These are phyloP conservation scores for Parasarocladium wereldwijsianum DNA, from an alignment of 2,329 filamentous ascomycete species.

Conservation along the genomic window DNA sequence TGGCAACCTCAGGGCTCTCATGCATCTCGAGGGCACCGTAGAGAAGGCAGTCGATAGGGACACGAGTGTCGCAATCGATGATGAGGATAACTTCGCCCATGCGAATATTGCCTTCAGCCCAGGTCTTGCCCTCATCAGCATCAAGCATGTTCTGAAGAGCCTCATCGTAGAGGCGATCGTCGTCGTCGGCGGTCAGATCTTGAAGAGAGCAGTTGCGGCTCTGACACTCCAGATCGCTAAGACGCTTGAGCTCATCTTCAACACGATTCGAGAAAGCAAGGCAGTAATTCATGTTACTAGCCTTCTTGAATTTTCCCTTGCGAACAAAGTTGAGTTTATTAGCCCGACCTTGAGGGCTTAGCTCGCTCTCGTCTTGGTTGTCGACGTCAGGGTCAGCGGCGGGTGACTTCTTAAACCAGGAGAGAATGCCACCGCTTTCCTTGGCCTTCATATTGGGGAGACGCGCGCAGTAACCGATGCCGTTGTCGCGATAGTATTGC, in stretches of 20 bases:
- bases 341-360: conserved; percentile 10
- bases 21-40: conserved; percentile 62
- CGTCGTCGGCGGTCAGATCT: conserved; percentile 23
- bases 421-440: conserved; percentile 30
- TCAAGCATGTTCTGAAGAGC: conserved; percentile 31
- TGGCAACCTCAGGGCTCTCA: conserved; percentile 52
- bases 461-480: conserved; percentile 33
- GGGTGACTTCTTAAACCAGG: conserved; percentile 24
- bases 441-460: conserved; percentile 24
- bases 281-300: conserved; percentile 64
- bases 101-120: conserved; percentile 46
- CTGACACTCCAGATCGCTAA: conserved; percentile 14
- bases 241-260: conserved; percentile 38
- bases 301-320: conserved; percentile 56
- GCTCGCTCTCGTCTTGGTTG: conserved; percentile 18
- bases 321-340: conserved; percentile 32
- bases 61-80: conserved; percentile 54
- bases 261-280: conserved; percentile 46
- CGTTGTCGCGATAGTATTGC: conserved; percentile 34
- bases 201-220: conserved; percentile 16
- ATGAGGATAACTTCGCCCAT: conserved; percentile 51
- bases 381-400: neutral
- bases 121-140: conserved; percentile 28
- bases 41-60: conserved; percentile 52
- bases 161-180: conserved; percentile 29